phyloP scores from a whole-genome alignment of 805 yeast genomes.

The Schwanniomyces yamadae region DNA sequence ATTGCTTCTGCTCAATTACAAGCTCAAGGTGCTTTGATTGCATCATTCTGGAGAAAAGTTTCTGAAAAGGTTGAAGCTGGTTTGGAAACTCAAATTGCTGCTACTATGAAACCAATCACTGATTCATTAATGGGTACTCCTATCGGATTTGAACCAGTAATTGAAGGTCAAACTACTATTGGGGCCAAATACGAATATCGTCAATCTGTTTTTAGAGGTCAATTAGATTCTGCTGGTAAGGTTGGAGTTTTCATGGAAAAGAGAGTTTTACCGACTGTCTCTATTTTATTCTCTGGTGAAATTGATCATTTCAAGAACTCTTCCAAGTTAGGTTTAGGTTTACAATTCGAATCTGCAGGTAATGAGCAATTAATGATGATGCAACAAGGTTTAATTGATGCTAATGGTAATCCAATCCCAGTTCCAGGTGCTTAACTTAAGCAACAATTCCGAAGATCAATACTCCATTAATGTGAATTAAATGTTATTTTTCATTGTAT shows the following conservation, averaged over 20 bases:
- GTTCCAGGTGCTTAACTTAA: slow-evolving; percentile 43
- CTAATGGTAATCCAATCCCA: slow-evolving; percentile 82
- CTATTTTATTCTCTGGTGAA: slow-evolving; percentile 87
- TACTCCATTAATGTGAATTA: background rate
- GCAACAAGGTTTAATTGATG: slow-evolving; percentile 84
- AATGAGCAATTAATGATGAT: slow-evolving; percentile 87
- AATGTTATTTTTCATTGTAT: slow-evolving; percentile 1
- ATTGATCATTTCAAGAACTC: slow-evolving; percentile 75
- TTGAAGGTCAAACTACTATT: slow-evolving; percentile 88
- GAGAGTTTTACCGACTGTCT: slow-evolving; percentile 87
- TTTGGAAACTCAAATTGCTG: slow-evolving; percentile 79
- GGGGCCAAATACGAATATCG: slow-evolving; percentile 99
- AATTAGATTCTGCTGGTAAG: slow-evolving; percentile 86
- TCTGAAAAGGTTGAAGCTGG: slow-evolving; percentile 94
- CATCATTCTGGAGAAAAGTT: slow-evolving; percentile 92
- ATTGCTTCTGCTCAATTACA: slow-evolving; percentile 90
- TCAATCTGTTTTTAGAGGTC: slow-evolving; percentile 93
- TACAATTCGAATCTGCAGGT: slow-evolving; percentile 95
- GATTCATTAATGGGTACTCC: slow-evolving; percentile 76
- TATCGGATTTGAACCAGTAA: slow-evolving; percentile 76
- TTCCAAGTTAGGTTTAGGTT: slow-evolving; percentile 86
- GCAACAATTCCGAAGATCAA: background rate
- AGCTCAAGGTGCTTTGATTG: slow-evolving; percentile 86
- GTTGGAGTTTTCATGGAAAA: slow-evolving; percentile 89
- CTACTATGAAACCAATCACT: slow-evolving; percentile 69